A percentile compares a stretch with the other conserved stretches of the same genome.
Evolutionary conservation across 768 basidiomycete genomes (phyloP).

Genomic region (Xerocomellus amylosporus): DNA sequence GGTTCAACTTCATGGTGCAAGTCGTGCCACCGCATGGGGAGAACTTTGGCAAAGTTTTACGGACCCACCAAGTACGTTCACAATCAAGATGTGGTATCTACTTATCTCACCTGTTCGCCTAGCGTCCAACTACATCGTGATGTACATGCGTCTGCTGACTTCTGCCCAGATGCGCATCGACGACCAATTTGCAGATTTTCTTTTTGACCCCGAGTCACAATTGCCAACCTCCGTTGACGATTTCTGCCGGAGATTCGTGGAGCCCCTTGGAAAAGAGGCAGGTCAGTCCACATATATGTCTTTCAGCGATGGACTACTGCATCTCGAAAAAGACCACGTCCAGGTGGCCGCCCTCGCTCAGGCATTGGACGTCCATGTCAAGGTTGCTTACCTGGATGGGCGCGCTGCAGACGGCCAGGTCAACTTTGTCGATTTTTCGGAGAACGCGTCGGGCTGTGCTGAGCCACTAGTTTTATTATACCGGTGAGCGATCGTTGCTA

Average conservation of each 20-base stretch:
- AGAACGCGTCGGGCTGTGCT: slow-evolving; percentile 41
- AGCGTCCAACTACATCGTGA: slow-evolving; percentile 74
- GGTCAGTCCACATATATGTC: slow-evolving; percentile 38
- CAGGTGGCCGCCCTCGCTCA: slow-evolving; percentile 76
- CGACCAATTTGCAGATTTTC: slow-evolving; percentile 62
- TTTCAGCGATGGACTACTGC: background rate
- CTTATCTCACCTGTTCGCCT: background rate
- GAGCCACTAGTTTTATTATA: slow-evolving; percentile 70
- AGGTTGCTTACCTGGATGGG: slow-evolving; percentile 81
- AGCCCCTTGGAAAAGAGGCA: slow-evolving; percentile 74
- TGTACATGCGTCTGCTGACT: slow-evolving; percentile 79
- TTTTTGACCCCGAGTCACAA: slow-evolving; percentile 71
- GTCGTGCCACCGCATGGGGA: slow-evolving; percentile 32
- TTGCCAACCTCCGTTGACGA: slow-evolving; percentile 52
- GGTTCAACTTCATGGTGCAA: slow-evolving; percentile 41
- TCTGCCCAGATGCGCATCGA: slow-evolving; percentile 73
- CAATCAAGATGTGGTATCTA: background rate
- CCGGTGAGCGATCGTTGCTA: slow-evolving; percentile 46
- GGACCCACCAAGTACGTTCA: slow-evolving; percentile 43
- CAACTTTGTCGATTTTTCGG: slow-evolving; percentile 65
- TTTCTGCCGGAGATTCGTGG: slow-evolving; percentile 79
- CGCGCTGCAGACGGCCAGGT: slow-evolving; percentile 48
- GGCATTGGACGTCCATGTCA: slow-evolving; percentile 63
- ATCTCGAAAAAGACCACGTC: slow-evolving; percentile 58
- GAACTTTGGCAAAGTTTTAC: slow-evolving; percentile 47